These are phyloP conservation scores for Skeletonema marinoi DNA, from an alignment of 108 stramenopile species.

Conservation along the genomic window DNA sequence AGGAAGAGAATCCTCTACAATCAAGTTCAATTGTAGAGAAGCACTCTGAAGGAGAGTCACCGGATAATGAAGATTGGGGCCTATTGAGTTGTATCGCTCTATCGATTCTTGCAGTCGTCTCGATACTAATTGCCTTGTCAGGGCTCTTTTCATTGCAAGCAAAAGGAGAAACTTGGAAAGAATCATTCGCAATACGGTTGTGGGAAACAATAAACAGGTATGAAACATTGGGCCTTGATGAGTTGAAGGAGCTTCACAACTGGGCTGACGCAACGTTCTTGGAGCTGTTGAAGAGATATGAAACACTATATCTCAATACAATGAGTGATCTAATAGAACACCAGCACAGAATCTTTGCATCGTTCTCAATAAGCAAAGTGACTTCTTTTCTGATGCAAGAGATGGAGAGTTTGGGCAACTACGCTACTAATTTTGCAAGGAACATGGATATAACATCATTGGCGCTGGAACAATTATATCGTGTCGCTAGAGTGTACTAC, in stretches of 20 bases:
- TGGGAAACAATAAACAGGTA: not conserved
- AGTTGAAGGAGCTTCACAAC: not conserved
- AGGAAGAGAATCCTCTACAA: not conserved
- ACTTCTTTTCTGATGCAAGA: not conserved
- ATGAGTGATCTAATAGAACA: not conserved
- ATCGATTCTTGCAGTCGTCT: not conserved
- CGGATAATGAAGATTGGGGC: not conserved
- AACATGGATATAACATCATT: slow-evolving; percentile 7
- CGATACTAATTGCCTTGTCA: not conserved
- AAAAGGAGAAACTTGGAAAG: not conserved
- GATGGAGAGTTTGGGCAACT: not conserved
- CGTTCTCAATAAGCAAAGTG: not conserved
- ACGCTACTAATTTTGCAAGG: not conserved
- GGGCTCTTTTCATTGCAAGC: not conserved
- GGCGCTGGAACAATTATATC: slow-evolving; percentile 6
- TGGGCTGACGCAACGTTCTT: not conserved
- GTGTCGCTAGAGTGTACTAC: slow-evolving; percentile 2
- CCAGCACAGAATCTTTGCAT: not conserved
- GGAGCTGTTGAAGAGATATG: not conserved
- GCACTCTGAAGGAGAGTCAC: not conserved
- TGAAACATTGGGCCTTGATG: not conserved
- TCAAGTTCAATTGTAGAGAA: not conserved
- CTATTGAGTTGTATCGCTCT: not conserved
- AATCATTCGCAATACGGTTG: not conserved
- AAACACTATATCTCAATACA: not conserved